Percentiles rank a stretch among this genome's conserved stretches.
Evolutionary conservation across 2,329 filamentous ascomycete species (phyloP).

Genomic region (Diplocarpon rosae): DNA sequence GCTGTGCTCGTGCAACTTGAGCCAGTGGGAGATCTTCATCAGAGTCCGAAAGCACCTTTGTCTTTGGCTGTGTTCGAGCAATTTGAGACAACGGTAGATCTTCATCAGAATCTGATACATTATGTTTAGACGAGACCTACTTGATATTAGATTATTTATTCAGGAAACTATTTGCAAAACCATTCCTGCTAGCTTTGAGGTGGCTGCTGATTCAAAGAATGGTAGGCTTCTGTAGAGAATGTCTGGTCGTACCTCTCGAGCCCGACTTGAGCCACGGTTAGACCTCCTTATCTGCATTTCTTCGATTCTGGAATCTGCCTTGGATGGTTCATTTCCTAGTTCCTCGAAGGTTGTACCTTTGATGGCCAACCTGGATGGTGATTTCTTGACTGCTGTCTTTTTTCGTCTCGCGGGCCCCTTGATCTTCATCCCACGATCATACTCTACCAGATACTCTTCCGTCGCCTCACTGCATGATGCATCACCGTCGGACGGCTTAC

Average conservation of each 20-base stretch:
- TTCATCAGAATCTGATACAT: too few species aligned
- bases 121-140: too few species aligned
- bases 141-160: too few species aligned
- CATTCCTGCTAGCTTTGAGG: too few species aligned
- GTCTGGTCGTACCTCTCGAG: not conserved
- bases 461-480: constrained; percentile 24
- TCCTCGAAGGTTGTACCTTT: not conserved
- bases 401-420: not conserved
- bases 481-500: constrained; percentile 9
- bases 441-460: constrained; percentile 12
- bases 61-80: not conserved
- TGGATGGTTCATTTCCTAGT: not conserved
- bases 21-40: not conserved
- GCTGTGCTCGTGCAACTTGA: not conserved
- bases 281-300: not conserved
- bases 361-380: not conserved
- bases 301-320: not conserved
- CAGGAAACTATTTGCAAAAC: too few species aligned
- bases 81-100: not conserved
- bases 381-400: not conserved
- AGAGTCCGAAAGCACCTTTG: not conserved
- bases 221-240: not conserved
- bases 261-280: not conserved
- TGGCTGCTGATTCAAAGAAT: too few species aligned
- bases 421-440: constrained; percentile 1